Evolutionary conservation across 2,329 filamentous ascomycete genomes (phyloP), one percentile per base, ranked within the genome.

Genomic region (Colletotrichum sp.): DNA sequence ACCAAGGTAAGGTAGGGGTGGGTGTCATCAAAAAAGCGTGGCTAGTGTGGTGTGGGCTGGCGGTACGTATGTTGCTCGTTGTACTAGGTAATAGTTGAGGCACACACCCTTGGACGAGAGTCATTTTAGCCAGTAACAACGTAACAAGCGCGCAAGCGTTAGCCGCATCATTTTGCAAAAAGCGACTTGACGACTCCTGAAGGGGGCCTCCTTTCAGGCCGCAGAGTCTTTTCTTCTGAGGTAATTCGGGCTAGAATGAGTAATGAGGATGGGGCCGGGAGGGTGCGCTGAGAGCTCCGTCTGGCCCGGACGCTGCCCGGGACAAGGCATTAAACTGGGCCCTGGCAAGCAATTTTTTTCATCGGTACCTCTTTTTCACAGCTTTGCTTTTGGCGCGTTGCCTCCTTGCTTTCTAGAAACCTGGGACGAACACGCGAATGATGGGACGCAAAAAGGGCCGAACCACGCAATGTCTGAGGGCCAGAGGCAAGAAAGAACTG

Each of bases 321-420:
- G 57, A 76, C 74, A 73, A 64, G 74, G 74, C 74, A 74, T 76
- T 74, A 74, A 76, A 69, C 57, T 73, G 74, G 74, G 74, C 24
- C 58, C 16, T 68, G 55, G 38, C 64, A 69, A 69, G 64, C 58
- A 69, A 69, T 74, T 69, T 73, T 65, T 76, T 75, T 21, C 24
- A 21, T 52, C 43, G 43, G 43, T 52, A 52, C 43, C 43, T n/a
- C 28, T 24, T 30, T 12, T 38, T 38, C 7, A 18, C 36, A 38
- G 36, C 36, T 30, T 60, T 34, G n/a, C 38, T 60, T 58, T 18
- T 57, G 18, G 9, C n/a, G 32, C 21, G 43, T 52, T 52, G 43
- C 57, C 18, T 64, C 63, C 43, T 68, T 73, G 73, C 43, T 64
- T 52, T 38, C 13, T 32, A 21, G 28, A 61, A 52, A 61, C 58